phyloP scores from a whole-genome alignment of 129 eudicot species.

The Kitagawia praeruptora region DNA sequence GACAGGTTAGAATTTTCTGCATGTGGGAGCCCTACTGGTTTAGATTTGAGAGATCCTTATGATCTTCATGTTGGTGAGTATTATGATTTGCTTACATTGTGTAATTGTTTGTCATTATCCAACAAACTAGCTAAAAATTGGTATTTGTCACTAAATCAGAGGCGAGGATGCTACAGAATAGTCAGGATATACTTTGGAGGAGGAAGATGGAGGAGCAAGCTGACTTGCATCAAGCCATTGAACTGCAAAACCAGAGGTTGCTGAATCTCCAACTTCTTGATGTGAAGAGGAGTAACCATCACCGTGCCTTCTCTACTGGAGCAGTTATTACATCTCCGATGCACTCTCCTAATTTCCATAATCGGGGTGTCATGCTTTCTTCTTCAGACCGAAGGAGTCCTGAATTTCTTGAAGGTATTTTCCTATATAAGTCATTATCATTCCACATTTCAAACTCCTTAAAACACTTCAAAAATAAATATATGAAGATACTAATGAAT shows the following conservation, averaged over 20 bases:
- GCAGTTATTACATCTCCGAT: constrained; percentile 47
- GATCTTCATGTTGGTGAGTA: constrained; percentile 38
- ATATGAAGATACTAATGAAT: not conserved
- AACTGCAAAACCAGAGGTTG: constrained; percentile 59
- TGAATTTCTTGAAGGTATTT: constrained; percentile 37
- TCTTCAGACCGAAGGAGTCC: constrained; percentile 40
- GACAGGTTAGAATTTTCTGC: constrained; percentile 48
- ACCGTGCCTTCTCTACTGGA: constrained; percentile 57
- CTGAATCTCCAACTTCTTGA: constrained; percentile 72
- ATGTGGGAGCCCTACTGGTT: constrained; percentile 49
- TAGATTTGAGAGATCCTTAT: constrained; percentile 60
- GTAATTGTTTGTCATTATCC: not conserved
- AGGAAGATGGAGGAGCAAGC: constrained; percentile 79
- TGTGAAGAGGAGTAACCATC: constrained; percentile 51
- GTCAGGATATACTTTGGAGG: constrained; percentile 59
- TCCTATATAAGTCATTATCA: not conserved
- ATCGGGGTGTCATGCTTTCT: constrained; percentile 25
- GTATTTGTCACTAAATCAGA: constrained; percentile 19
- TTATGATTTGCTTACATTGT: not conserved
- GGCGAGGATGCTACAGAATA: constrained; percentile 49
- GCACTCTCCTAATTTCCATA: constrained; percentile 47
- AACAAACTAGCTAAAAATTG: not conserved
- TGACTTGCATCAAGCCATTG: constrained; percentile 66
- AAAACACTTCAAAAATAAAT: not conserved
- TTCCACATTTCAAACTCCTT: not conserved